Base-by-base conservation (phyloP, 495 filamentous ascomycete species). In the Aspergillus ostianus region DNA sequence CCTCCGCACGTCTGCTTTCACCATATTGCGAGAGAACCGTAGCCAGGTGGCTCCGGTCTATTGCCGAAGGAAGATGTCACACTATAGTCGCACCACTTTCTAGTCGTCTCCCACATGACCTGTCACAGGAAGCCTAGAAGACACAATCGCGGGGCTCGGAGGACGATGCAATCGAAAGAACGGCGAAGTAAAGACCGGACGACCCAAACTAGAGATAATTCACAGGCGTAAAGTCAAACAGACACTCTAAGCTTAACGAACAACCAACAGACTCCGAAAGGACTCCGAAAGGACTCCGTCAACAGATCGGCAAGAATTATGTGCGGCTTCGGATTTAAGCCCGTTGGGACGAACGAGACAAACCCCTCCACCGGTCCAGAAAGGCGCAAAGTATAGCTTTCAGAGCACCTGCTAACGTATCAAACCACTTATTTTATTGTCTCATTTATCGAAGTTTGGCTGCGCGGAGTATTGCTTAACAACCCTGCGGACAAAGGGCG, bases 1-100 rank as follows among this genome's bases (percentile, higher is more conserved):
- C 66, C 83, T 82, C 59, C 80, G 81, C 60, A 84, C 77, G 62
- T 93, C 90, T 56, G 82, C 74, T 74, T 90, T 91, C 59, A 87
- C 88, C 90, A 93, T 93, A 45, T 63, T 86, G 74, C 62, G 53
- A 15, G 32, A 32, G 23, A 18, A 56, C 19, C 51, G 50, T n/a
- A 30, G 18, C 48, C 26, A n/a, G 27, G 21, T 21, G 53, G 49
- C 32, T 30, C 45, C 41, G 47, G 53, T 56, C 17, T 51, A 48
- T 61, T 55, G 46, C 13, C 51, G 45, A 70, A 69, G 12, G 61
- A 51, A 63, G 65, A 70, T 70, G 58, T 64, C 65, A 55, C 61
- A 61, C 61, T 61, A 51, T 44, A 54, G 41, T 57, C 53, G 36
- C 32, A 57, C 51, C 53, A 56, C 49, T 46, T 51, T 58, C 46